Base-by-base conservation (phyloP, 2,329 filamentous ascomycete species). In the Emmonsia crescens region DNA sequence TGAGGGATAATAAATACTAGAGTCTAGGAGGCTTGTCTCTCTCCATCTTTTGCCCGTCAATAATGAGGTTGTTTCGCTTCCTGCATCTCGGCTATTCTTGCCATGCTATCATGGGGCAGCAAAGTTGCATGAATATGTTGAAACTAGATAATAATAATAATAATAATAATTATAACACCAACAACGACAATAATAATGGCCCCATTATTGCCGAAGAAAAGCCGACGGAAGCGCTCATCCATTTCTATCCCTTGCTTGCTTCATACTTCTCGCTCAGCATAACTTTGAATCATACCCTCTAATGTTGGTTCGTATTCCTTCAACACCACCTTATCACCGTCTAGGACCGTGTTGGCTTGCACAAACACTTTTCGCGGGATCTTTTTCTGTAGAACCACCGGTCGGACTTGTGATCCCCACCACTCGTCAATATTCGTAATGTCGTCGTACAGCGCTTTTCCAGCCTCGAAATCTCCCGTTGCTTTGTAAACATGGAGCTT, bases 401-500 rank as follows among this genome's bases (percentile, higher is more conserved):
- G 84, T 61, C 93, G 82, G 31, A 96, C 84, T 76, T 87, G 88
- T 66, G 83, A 85, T 61, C 88, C 91, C 83, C 90, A 96, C 78
- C 89, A 96, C 46, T 89, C 87, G 59, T 85, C 89, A 27, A 96
- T 92, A 29, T 82, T 79, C 8, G 92, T 96, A 81, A 96, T 92
- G 36, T 87, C 82, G 64, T 87, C 85, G 73, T 96, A 97, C 75
- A 96, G 84, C 67, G 84, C 83, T 66, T 83, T 86, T n/a, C 90
- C 93, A 1, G 81, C 82, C 67, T 87, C 82, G 21, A 93, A 82
- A 72, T 97, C 91, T 6, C 91, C 93, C 0, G 91, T 96, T 4
- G 87, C 85, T 80, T 96, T 96, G 81, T 89, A 96, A 66, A 96
- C 82, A 75, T 96, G 92, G 64, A 97, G 78, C 76, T 95, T 94